These are phyloP conservation scores for Persicaria maculosa DNA, from an alignment of 148 eudicot species.

Conservation along the genomic window DNA sequence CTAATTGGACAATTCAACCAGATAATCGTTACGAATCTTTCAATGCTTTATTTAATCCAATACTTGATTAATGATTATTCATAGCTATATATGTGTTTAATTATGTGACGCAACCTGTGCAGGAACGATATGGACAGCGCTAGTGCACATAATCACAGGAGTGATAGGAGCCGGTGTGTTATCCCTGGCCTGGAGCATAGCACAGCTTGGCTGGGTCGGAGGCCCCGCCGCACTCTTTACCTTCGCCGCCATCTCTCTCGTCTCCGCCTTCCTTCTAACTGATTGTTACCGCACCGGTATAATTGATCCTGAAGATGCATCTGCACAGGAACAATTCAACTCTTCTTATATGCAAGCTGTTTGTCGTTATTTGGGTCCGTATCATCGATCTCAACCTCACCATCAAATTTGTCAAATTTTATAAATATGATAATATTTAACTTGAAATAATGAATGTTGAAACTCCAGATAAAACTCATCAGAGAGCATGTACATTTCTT, in stretches of 20 bases:
- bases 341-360: constrained; percentile 30
- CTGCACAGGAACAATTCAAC: constrained; percentile 3
- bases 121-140: constrained; percentile 38
- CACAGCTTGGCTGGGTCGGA: constrained; percentile 45
- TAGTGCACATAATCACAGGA: constrained; percentile 42
- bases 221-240: constrained; percentile 27
- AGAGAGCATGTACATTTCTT: constrained; percentile 14
- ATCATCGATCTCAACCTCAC: no score
- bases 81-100: no score
- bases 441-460: background rate
- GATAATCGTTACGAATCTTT: no score
- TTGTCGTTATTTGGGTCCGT: constrained; percentile 22
- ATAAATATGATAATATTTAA: no score
- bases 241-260: constrained; percentile 27
- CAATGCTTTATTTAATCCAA: no score
- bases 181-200: constrained; percentile 40
- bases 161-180: constrained; percentile 41
- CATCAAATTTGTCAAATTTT: background rate
- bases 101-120: background rate
- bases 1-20: no score
- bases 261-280: constrained; percentile 22
- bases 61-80: no score
- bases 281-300: constrained; percentile 34
- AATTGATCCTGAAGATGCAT: constrained; percentile 20
- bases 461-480: constrained; percentile 13